Evolutionary conservation across 2,329 filamentous ascomycete genomes (phyloP), one percentile per base, ranked within the genome.

Genomic region (Scytalidium lignicola): DNA sequence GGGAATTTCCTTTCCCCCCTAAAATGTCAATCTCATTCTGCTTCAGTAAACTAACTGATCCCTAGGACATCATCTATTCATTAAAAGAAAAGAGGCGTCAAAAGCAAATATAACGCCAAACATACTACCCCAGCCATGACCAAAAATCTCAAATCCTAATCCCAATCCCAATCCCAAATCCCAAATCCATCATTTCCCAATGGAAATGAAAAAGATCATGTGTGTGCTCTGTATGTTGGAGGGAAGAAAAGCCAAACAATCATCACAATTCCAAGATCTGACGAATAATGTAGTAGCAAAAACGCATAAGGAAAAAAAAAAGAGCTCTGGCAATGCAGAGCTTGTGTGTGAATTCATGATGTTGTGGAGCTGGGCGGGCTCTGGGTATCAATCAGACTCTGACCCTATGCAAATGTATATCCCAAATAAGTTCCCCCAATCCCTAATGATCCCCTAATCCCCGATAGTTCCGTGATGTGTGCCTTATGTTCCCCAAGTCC

Each of bases 291-390:
- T 26, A 26, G 23, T 6, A 26, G 10, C 23, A 26, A 26, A 26
- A 10, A 26, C 23, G 23, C 10, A 26, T 5, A 26, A 26, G 10
- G 23, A 10, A 37, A 15, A 37, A 15, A 37, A 37, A n/a, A n/a
- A 9, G 32, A 13, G n/a, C 32, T 37, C 10, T 15, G 32, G 32
- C 10, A 37, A 37, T 15, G 10, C 32, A 26, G 32, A 37, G 32
- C 4, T 13, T 37, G 12, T n/a, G 32, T 17, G 10, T 17, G 32
- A 37, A 37, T 37, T 37, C 32, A 37, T 37, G 15, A 37, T 9
- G 15, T 5, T 37, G 57, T 59, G 57, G 60, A 62, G 60, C 59
- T 61, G 59, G 60, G 60, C 53, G 52, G 57, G 60, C 58, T 61
- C 60, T 56, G 59, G 60, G 60, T 62, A 62, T 61, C 58, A 56